Base-by-base conservation (phyloP, 2,329 filamentous ascomycete genomes). In the Phialophora chinensis region DNA sequence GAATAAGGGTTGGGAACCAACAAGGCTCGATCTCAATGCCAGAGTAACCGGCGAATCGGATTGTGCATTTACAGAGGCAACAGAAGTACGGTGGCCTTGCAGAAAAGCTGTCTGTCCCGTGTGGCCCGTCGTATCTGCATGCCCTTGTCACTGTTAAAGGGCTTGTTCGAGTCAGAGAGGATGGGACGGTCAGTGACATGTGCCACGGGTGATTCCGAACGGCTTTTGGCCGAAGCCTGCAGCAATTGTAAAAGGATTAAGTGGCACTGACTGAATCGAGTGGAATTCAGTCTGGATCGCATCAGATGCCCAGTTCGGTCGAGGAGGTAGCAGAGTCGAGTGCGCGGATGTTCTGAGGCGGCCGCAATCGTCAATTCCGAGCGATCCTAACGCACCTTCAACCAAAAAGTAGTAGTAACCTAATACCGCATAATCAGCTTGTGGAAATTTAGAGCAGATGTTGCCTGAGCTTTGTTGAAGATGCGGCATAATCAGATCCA, bases 401-500 rank as follows among this genome's bases (percentile, higher is more conserved):
- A 17, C 14, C 38, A 17, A 7, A 17, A 42, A 17, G 4, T 35
- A 20, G 4, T 35, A 20, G 38, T n/a, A 44, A 44, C 38, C 38
- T 44, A 44, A n/a, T 17, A 44, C 6, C 14, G 17, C 49, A 53
- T 12, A 27, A 27, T 53, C 27, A 53, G 49, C 8, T 25, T 14
- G 49, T n/a, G 20, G 2, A 7, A n/a, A 17, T 42, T 44, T 17
- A 20, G n/a, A 44, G 38, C 38, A 44, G 38, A 44, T 44, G 38
- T 44, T 44, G 38, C 5, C 17, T 44, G 6, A 8, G 38, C 38
- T 44, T 14, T 7, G 4, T 55, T 53, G 49, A 49, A 50, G 11
- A 31, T n/a, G 25, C 55, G 35, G 29, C 20, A 44, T 25, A 49
- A 50, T 67, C 62, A 67, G 68, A 63, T 64, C 52, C 57, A 66